Percentiles rank a stretch among this genome's conserved stretches.
These are phyloP conservation scores for Aurifilum marmelostoma DNA, from an alignment of 2,329 filamentous ascomycete species.

Conservation along the genomic window DNA sequence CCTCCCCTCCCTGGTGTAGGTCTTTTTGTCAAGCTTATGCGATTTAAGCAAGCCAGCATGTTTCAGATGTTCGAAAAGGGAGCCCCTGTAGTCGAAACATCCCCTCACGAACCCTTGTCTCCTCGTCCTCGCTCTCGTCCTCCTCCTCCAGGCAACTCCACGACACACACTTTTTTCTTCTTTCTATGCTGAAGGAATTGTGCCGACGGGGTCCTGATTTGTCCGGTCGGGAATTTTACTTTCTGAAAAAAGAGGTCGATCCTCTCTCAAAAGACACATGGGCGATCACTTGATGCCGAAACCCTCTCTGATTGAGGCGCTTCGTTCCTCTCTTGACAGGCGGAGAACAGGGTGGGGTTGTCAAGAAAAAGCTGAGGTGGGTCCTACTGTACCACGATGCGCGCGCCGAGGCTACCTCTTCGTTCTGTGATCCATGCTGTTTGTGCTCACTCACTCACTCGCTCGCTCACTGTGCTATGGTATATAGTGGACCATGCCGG, in stretches of 20 bases:
- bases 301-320: too few relatives aligned
- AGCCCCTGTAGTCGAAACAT: conserved; percentile 10
- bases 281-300: too few relatives aligned
- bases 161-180: too few relatives aligned
- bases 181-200: not conserved
- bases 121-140: not conserved
- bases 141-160: not conserved
- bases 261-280: not conserved
- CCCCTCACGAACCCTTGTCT: conserved; percentile 1
- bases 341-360: too few relatives aligned
- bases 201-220: not conserved
- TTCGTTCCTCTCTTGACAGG: too few relatives aligned
- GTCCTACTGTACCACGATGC: not conserved
- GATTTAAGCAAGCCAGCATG: conserved; percentile 18
- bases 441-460: too few relatives aligned
- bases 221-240: not conserved
- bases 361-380: not conserved
- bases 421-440: too few relatives aligned
- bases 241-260: too few relatives aligned
- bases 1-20: not conserved
- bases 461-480: too few relatives aligned
- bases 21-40: conserved; percentile 21
- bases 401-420: not conserved
- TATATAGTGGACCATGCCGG: too few relatives aligned
- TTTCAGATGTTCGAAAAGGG: conserved; percentile 23